These are phyloP conservation scores for Aspergillus mulundensis DNA, from an alignment of 495 filamentous ascomycete species.

Conservation along the genomic window DNA sequence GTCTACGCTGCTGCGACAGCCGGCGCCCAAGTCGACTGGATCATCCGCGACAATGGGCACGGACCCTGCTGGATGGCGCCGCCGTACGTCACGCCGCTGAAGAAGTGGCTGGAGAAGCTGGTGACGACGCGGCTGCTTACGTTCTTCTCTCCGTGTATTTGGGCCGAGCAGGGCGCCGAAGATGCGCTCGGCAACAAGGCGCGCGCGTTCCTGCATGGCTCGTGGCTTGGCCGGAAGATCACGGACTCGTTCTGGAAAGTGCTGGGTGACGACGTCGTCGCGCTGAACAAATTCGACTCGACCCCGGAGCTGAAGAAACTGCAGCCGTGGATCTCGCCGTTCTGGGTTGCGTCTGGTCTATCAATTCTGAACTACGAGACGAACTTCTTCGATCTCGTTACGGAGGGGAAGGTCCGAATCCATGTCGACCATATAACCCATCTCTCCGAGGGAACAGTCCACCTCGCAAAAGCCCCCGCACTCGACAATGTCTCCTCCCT, in stretches of 20 bases:
- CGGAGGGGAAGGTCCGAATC: slow-evolving; percentile 54
- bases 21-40: slow-evolving; percentile 68
- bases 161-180: slow-evolving; percentile 47
- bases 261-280: slow-evolving; percentile 55
- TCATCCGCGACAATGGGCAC: slow-evolving; percentile 73
- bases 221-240: slow-evolving; percentile 61
- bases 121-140: slow-evolving; percentile 59
- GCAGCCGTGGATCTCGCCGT: slow-evolving; percentile 58
- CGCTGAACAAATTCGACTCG: slow-evolving; percentile 53
- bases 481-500: slow-evolving; percentile 49
- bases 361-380: slow-evolving; percentile 68
- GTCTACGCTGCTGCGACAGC: slow-evolving; percentile 63
- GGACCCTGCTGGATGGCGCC: slow-evolving; percentile 71
- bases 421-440: slow-evolving; percentile 58
- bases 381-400: slow-evolving; percentile 60
- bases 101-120: slow-evolving; percentile 60
- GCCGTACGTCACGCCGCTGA: slow-evolving; percentile 56
- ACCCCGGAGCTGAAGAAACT: slow-evolving; percentile 63
- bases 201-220: slow-evolving; percentile 60
- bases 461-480: slow-evolving; percentile 31
- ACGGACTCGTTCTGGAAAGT: slow-evolving; percentile 66
- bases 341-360: slow-evolving; percentile 60
- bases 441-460: slow-evolving; percentile 46
- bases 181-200: slow-evolving; percentile 46
- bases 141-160: slow-evolving; percentile 63